phyloP scores from a whole-genome alignment of 2,329 filamentous ascomycete genomes.

The Sphaerostilbella broomeana region DNA sequence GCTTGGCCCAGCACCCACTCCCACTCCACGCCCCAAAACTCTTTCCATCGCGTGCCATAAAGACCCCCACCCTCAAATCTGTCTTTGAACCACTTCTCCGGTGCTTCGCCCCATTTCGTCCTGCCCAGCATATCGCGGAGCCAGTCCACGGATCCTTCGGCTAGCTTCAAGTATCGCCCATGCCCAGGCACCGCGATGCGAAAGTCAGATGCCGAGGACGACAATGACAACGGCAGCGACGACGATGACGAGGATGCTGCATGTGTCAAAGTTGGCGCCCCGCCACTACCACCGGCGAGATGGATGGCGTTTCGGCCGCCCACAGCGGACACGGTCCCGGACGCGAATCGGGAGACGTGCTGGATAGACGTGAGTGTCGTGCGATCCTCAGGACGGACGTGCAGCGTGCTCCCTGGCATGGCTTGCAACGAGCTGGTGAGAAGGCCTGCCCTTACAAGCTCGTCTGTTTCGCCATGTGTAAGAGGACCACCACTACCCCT shows the following conservation, averaged over 20 bases:
- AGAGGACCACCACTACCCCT: conserved; percentile 33
- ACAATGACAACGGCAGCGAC: conserved; percentile 14
- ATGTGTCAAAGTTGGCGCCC: conserved; percentile 25
- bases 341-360: conserved; percentile 56
- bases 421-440: conserved; percentile 43
- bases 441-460: conserved; percentile 60
- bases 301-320: conserved; percentile 62
- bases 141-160: conserved; percentile 55
- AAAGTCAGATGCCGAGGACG: conserved; percentile 23
- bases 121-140: conserved; percentile 52
- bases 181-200: conserved; percentile 60
- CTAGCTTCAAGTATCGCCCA: conserved; percentile 60
- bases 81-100: conserved; percentile 55
- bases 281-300: conserved; percentile 52
- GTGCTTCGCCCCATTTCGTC: conserved; percentile 56
- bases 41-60: conserved; percentile 50
- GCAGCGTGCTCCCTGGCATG: conserved; percentile 31
- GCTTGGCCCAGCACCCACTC: conserved; percentile 67
- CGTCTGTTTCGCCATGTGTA: conserved; percentile 41
- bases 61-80: conserved; percentile 61
- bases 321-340: conserved; percentile 62
- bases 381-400: conserved; percentile 45
- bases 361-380: conserved; percentile 55
- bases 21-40: conserved; percentile 63
- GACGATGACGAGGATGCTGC: conserved; percentile 16